Conservation (phyloP, 1,139 yeast genomes). For the Pneumocystis sp. region DNA sequence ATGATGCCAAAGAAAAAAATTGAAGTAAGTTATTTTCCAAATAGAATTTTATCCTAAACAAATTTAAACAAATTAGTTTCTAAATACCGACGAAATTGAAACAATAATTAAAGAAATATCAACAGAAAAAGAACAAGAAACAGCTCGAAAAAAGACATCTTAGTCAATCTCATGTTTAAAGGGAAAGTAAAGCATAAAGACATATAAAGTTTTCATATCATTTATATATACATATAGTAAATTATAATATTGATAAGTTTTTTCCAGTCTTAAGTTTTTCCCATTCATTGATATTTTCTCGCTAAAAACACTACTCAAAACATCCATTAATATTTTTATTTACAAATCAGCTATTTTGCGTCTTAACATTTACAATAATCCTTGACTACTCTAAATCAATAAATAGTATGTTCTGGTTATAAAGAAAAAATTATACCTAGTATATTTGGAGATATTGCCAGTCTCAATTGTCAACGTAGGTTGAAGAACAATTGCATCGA, state of each 20-base stretch:
- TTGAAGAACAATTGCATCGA: constrained; percentile 20
- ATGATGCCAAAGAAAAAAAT: constrained; percentile 49
- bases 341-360: background rate
- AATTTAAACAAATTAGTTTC: constrained; percentile 33
- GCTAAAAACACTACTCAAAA: background rate
- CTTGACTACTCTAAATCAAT: background rate
- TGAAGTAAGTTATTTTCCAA: constrained; percentile 18
- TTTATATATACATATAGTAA: background rate
- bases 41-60: background rate
- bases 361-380: background rate
- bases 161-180: background rate
- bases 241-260: background rate
- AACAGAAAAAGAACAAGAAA: constrained; percentile 80
- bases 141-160: constrained; percentile 54
- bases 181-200: background rate
- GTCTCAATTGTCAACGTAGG: constrained; percentile 9
- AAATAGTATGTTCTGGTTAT: background rate
- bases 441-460: constrained; percentile 9
- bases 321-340: background rate
- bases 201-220: background rate
- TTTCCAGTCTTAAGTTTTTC: background rate
- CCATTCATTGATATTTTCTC: background rate
- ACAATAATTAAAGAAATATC: constrained; percentile 70
- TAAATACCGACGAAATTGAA: constrained; percentile 61
- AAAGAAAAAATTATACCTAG: background rate